A percentile compares a stretch with the other conserved stretches of the same genome.
Evolutionary conservation across 495 filamentous ascomycete species (phyloP).

Genomic region (Aspergillus diversus): DNA sequence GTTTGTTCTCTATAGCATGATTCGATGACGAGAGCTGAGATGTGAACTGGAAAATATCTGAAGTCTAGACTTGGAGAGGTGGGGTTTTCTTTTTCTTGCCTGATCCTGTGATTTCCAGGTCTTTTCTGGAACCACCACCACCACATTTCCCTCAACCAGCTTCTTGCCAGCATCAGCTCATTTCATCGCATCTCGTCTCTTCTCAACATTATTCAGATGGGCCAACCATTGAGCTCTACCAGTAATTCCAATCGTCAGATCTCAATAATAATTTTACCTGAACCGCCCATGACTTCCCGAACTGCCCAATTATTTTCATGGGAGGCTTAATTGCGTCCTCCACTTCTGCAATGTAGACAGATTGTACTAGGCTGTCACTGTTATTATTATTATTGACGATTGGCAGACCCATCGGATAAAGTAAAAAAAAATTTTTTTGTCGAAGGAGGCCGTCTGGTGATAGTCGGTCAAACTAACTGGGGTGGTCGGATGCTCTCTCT

Average conservation of each 20-base stretch:
- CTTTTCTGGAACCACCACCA: not conserved
- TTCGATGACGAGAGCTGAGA: too few relatives aligned
- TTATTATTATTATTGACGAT: too few relatives aligned
- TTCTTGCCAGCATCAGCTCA: not conserved
- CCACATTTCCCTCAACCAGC: not conserved
- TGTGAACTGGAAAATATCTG: too few relatives aligned
- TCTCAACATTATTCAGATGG: not conserved
- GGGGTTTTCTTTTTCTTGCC: not conserved
- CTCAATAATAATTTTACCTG: not conserved
- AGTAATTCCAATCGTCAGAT: not conserved
- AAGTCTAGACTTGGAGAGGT: not conserved
- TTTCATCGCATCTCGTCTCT: not conserved
- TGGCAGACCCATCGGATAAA: not conserved
- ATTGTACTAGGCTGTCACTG: not conserved
- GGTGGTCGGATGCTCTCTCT: not conserved
- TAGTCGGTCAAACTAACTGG: not conserved
- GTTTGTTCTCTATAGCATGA: too few relatives aligned
- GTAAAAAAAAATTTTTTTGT: not conserved
- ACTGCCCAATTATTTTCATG: not conserved
- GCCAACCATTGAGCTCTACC: not conserved
- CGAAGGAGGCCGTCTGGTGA: not conserved
- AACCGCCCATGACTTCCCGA: not conserved
- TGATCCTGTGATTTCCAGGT: slow-evolving; percentile 4
- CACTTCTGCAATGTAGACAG: not conserved
- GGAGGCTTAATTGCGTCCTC: not conserved